phyloP scores from a whole-genome alignment of 768 basidiomycete species.

The Megacollybia marginata region DNA sequence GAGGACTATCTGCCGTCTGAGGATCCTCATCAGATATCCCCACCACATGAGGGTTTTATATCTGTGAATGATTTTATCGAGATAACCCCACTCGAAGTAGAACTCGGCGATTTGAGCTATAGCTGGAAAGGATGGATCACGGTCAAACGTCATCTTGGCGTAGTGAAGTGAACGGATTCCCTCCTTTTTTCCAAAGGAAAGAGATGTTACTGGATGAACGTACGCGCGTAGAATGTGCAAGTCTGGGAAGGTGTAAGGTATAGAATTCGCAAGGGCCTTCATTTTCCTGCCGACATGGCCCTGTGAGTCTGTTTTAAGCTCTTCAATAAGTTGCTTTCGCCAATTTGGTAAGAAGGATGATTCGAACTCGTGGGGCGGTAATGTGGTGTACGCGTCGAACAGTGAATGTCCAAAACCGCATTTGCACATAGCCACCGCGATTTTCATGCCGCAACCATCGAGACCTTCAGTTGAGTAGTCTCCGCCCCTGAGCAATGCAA shows the following conservation, averaged over 20 bases:
- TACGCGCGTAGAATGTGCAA: constrained; percentile 74
- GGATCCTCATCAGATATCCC: constrained; percentile 58
- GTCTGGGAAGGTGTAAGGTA: constrained; percentile 65
- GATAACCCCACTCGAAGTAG: constrained; percentile 90
- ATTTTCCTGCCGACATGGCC: constrained; percentile 60
- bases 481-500: constrained; percentile 82
- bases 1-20: constrained; percentile 38
- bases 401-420: constrained; percentile 76
- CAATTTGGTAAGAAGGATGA: constrained; percentile 51
- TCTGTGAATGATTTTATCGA: constrained; percentile 73
- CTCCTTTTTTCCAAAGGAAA: constrained; percentile 39
- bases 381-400: constrained; percentile 46
- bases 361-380: constrained; percentile 33
- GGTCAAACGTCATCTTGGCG: constrained; percentile 31
- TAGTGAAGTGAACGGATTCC: too few relatives aligned
- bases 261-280: constrained; percentile 50
- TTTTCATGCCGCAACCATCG: constrained; percentile 58
- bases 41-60: constrained; percentile 83
- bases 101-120: constrained; percentile 79
- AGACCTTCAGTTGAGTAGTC: constrained; percentile 79
- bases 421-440: constrained; percentile 70
- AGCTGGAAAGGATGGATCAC: constrained; percentile 61
- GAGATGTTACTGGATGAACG: constrained; percentile 68
- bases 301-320: constrained; percentile 63
- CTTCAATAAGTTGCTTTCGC: constrained; percentile 52